Conservation (phyloP, 2,329 filamentous ascomycete species). For the Xylaria sp. region DNA sequence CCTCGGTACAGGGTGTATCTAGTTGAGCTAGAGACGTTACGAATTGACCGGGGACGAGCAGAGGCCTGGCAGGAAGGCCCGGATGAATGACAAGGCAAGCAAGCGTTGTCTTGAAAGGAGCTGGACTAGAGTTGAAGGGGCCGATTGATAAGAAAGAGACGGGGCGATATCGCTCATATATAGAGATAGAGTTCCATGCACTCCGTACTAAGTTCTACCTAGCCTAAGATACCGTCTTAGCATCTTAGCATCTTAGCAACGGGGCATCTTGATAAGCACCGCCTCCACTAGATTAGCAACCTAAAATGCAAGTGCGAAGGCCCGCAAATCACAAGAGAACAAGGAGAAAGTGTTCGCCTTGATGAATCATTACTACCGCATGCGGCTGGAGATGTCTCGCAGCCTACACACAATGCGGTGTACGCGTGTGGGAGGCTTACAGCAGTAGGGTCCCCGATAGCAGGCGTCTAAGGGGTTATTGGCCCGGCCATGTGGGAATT, state of each 20-base stretch:
- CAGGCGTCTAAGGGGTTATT: slow-evolving; percentile 7
- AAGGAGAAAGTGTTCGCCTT: no score
- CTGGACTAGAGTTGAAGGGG: neutral
- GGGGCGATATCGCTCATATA: slow-evolving; percentile 19
- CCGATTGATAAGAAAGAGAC: neutral
- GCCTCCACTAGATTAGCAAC: slow-evolving; percentile 5
- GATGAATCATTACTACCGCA: slow-evolving; percentile 27
- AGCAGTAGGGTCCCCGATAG: neutral
- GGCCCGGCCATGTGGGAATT: neutral
- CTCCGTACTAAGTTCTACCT: neutral
- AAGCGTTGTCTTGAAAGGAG: neutral
- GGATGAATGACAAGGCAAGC: neutral
- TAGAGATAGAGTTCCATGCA: slow-evolving; percentile 11
- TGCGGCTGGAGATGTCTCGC: slow-evolving; percentile 18
- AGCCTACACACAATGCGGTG: no score
- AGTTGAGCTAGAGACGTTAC: neutral
- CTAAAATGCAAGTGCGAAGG: slow-evolving; percentile 9
- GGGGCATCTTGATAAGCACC: slow-evolving; percentile 22
- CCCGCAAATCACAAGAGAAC: neutral
- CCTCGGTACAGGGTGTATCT: neutral
- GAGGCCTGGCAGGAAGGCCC: neutral
- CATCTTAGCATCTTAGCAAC: neutral
- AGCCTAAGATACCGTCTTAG: neutral
- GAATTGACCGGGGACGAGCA: neutral
- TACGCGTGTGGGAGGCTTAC: slow-evolving; percentile 1